Percentiles rank a stretch among this genome's conserved stretches.
These are phyloP conservation scores for Dictyostelium citrinum DNA, from an alignment of 78 protist genomes.

Conservation along the genomic window DNA sequence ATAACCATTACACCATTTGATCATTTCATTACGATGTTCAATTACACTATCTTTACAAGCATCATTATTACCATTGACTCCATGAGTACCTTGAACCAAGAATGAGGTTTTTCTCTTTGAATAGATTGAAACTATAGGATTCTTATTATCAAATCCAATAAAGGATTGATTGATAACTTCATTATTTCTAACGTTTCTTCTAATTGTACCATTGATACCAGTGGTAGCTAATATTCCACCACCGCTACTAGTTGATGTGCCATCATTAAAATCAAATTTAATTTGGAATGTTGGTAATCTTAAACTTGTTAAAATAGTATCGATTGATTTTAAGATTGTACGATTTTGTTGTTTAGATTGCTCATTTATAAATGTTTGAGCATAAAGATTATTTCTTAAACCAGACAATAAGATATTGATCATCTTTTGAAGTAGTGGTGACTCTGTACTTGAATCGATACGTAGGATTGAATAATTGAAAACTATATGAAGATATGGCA, in stretches of 20 bases:
- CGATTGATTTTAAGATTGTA: conserved; percentile 28
- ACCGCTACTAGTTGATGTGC: not conserved
- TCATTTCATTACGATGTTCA: conserved; percentile 71
- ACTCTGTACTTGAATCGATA: conserved; percentile 26
- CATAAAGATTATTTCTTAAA: conserved; percentile 58
- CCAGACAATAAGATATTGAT: conserved; percentile 35
- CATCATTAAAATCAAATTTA: conserved; percentile 48
- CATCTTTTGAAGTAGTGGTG: conserved; percentile 32
- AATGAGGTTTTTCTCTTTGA: conserved; percentile 33
- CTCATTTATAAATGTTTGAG: conserved; percentile 25
- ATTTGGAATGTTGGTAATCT: conserved; percentile 71
- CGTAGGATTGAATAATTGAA: conserved; percentile 52
- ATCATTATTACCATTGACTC: not conserved
- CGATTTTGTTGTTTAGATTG: conserved; percentile 17
- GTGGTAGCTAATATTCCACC: not conserved
- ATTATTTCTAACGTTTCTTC: not conserved
- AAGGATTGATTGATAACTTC: not conserved
- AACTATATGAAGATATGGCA: conserved; percentile 47
- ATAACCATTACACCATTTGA: conserved; percentile 66
- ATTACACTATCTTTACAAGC: conserved; percentile 37
- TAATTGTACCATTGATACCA: not conserved
- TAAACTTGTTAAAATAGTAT: conserved; percentile 41
- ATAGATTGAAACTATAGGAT: not conserved
- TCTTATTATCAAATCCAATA: conserved; percentile 6
- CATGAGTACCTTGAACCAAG: conserved; percentile 6